Conservation (phyloP, 192 early-diverging fungal species). For the Nowakowskiella sp. region DNA sequence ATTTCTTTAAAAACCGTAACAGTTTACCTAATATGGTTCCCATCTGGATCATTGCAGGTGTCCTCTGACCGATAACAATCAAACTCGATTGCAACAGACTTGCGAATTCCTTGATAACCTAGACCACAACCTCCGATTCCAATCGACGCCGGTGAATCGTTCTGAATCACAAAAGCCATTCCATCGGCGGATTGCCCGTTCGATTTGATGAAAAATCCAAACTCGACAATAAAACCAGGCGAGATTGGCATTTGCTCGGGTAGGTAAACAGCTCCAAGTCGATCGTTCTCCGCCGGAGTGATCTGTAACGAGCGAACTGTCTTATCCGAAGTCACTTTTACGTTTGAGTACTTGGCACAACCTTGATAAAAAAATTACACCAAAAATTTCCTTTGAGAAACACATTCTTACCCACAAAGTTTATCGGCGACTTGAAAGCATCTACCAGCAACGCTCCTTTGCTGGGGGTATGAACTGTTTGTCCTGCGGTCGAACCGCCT, state of each 20-base stretch:
- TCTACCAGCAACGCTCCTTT: no score
- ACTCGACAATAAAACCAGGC: neutral
- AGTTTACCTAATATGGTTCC: conserved; percentile 15
- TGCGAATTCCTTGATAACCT: conserved; percentile 4
- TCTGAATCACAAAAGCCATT: conserved; percentile 9
- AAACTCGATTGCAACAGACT: conserved; percentile 8
- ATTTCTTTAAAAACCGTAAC: no score
- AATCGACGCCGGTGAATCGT: neutral
- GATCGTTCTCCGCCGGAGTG: conserved; percentile 5
- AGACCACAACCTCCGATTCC: conserved; percentile 11
- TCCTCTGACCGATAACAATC: conserved; percentile 8
- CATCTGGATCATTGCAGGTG: conserved; percentile 12
- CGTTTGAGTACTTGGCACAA: no score
- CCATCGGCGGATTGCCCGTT: conserved; percentile 5
- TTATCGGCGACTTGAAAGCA: no score
- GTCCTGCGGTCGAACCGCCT: no score
- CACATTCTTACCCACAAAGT: no score
- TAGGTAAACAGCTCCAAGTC: conserved; percentile 9
- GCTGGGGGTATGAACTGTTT: no score
- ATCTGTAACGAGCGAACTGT: no score
- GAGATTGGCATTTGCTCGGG: neutral
- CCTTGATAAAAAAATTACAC: no score
- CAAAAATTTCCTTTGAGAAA: no score
- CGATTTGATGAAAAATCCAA: neutral
- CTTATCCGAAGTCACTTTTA: no score